Conservation (phyloP, 2,329 filamentous ascomycete species). For the Laburnicola sp. region DNA sequence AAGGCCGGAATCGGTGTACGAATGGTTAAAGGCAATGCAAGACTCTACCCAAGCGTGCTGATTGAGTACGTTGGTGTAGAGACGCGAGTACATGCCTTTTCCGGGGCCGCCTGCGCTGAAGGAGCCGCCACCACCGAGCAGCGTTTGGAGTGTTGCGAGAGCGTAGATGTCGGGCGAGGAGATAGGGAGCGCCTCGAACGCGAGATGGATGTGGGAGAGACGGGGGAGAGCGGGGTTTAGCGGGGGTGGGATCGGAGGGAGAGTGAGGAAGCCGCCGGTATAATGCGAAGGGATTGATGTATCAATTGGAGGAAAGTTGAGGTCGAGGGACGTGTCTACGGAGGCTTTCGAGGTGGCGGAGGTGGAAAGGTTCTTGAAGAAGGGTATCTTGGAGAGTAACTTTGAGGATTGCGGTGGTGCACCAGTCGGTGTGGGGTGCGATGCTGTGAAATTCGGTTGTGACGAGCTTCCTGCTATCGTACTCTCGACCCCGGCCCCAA, state of each 20-base stretch:
- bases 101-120: slow-evolving; percentile 96
- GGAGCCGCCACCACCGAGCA: slow-evolving; percentile 92
- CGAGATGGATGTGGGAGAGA: slow-evolving; percentile 91
- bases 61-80: slow-evolving; percentile 98
- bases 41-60: slow-evolving; percentile 97
- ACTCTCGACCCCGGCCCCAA: slow-evolving; percentile 34
- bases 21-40: slow-evolving; percentile 95
- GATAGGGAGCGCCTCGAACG: slow-evolving; percentile 93
- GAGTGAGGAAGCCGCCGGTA: slow-evolving; percentile 88
- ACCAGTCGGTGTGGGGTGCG: slow-evolving; percentile 41
- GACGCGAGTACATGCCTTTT: slow-evolving; percentile 97
- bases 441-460: slow-evolving; percentile 53
- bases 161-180: slow-evolving; percentile 92
- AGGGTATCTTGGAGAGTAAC: slow-evolving; percentile 80
- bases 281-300: slow-evolving; percentile 74
- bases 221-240: slow-evolving; percentile 75
- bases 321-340: slow-evolving; percentile 52
- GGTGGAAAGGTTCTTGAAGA: slow-evolving; percentile 85
- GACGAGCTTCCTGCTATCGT: slow-evolving; percentile 25
- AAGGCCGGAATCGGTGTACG: slow-evolving; percentile 91
- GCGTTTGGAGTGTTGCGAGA: slow-evolving; percentile 89
- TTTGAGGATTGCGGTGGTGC: slow-evolving; percentile 60
- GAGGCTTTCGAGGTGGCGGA: slow-evolving; percentile 67
- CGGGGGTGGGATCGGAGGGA: slow-evolving; percentile 78
- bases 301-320: slow-evolving; percentile 54